Conservation (phyloP, 1,284 basidiomycete genomes). For the Uromyces viciae-fabae region DNA sequence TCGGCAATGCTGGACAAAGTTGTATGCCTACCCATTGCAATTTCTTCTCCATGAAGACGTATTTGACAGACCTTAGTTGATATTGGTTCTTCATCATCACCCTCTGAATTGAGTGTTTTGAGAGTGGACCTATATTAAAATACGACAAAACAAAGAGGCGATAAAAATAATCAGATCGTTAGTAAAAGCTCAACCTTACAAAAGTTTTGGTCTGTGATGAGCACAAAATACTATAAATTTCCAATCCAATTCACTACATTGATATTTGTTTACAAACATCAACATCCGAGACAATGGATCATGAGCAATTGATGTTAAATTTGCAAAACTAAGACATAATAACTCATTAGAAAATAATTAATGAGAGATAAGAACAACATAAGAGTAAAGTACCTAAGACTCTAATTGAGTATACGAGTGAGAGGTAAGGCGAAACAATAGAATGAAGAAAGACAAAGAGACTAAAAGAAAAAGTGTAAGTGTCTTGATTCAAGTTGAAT, state of each 20-base stretch:
- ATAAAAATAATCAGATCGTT: not conserved
- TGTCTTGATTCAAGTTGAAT: too few relatives aligned
- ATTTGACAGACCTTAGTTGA: not conserved
- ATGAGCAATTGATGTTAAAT: not conserved
- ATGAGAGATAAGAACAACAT: too few relatives aligned
- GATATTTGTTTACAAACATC: not conserved
- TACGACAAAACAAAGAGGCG: too few relatives aligned
- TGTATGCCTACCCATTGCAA: not conserved
- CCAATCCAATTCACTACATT: not conserved
- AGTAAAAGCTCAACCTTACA: not conserved
- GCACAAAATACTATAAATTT: not conserved
- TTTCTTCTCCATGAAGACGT: not conserved
- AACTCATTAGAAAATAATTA: too few relatives aligned
- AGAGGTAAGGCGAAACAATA: too few relatives aligned
- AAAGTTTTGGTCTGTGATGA: not conserved
- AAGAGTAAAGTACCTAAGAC: too few relatives aligned
- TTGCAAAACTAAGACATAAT: too few relatives aligned
- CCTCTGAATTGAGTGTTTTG: not conserved
- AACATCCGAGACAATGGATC: slow-evolving; percentile 17
- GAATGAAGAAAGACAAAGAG: too few relatives aligned
- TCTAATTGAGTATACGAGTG: too few relatives aligned
- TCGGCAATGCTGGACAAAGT: not conserved
- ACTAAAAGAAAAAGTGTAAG: too few relatives aligned
- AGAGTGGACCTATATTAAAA: not conserved
- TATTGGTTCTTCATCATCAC: not conserved